Evolutionary conservation across 495 filamentous ascomycete species (phyloP).

Genomic region (Cercophora scortea): DNA sequence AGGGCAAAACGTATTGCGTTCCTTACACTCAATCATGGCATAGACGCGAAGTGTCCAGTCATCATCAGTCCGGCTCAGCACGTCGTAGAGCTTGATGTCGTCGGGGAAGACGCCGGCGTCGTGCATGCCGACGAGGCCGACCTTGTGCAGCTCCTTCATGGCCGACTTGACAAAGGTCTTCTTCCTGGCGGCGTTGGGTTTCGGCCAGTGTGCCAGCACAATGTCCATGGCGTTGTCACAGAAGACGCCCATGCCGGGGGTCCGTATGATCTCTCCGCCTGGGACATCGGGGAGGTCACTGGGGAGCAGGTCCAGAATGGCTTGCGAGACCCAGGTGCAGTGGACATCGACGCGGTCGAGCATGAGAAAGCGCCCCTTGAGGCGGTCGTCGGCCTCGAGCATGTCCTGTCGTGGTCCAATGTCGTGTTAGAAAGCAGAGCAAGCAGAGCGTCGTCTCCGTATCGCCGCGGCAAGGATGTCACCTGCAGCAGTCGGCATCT

Average conservation of each 20-base stretch:
- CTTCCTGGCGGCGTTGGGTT: conserved; percentile 40
- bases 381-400: conserved; percentile 39
- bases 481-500: conserved; percentile 55
- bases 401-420: conserved; percentile 26
- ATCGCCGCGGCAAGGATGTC: not conserved
- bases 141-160: conserved; percentile 48
- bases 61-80: conserved; percentile 35
- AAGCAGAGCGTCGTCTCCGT: too few relatives aligned
- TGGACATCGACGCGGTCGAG: conserved; percentile 60
- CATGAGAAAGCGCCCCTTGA: conserved; percentile 53
- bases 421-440: conserved; percentile 14
- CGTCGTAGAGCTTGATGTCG: conserved; percentile 43
- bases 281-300: conserved; percentile 43
- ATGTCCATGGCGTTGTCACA: conserved; percentile 64
- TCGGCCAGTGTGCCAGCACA: conserved; percentile 45
- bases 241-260: conserved; percentile 56
- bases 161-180: conserved; percentile 42
- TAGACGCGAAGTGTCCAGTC: conserved; percentile 51
- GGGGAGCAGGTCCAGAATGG: conserved; percentile 48
- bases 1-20: conserved; percentile 53
- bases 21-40: conserved; percentile 55
- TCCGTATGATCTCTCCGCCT: conserved; percentile 49
- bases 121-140: conserved; percentile 55
- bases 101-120: conserved; percentile 50
- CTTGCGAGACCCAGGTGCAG: conserved; percentile 55